Evolutionary conservation across 305 asterid species (phyloP), one percentile per base, ranked within the genome.

Genomic region (Fraxinus latifolia): DNA sequence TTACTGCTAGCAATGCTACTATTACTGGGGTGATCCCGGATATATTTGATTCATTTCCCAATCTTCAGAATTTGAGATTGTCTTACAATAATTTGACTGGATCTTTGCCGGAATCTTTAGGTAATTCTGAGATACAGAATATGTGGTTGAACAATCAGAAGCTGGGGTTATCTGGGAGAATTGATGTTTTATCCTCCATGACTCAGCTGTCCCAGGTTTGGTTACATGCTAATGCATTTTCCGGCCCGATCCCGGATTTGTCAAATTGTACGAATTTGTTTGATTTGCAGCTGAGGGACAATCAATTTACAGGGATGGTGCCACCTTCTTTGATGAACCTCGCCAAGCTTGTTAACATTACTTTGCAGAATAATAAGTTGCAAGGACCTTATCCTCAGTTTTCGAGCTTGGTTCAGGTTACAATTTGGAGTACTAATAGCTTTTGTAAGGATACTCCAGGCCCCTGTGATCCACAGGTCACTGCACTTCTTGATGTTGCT

Each of bases 271-370:
- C 82, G 14, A 87, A 82, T 87, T 76, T 96, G 74, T 85, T 87
- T n/a, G 97, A 94, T 88, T 87, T 96, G 89, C 97, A 92, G 88
- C 81, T 96, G 39, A 91, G 98, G 91, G 98, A 92, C 15, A 94
- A 94, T 76, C 87, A 81, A 37, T 85, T 96, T 14, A 92, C 99
- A 25, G 99, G 99, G 0, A 77, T 93, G 27, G 84, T 96, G 25
- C 97, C 98, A 0, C 82, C 83, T 34, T 89, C 97, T 12, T 68
- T 96, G 80, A 82, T 87, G 82, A 79, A 7, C 34, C 81, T 96
- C 84, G 90, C 96, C 0, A 87, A 73, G 2, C 91, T 96, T 32
- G 74, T 80, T 36, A 92, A 88, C 32, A 82, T 96, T 78, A 84
- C 92, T 25, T 71, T 96, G 83, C 93, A 89, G 87, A 96, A 96